A percentile compares a stretch with the other conserved stretches of the same genome.
Conservation (phyloP, 768 basidiomycete species). For the Hortiboletus campestris region DNA sequence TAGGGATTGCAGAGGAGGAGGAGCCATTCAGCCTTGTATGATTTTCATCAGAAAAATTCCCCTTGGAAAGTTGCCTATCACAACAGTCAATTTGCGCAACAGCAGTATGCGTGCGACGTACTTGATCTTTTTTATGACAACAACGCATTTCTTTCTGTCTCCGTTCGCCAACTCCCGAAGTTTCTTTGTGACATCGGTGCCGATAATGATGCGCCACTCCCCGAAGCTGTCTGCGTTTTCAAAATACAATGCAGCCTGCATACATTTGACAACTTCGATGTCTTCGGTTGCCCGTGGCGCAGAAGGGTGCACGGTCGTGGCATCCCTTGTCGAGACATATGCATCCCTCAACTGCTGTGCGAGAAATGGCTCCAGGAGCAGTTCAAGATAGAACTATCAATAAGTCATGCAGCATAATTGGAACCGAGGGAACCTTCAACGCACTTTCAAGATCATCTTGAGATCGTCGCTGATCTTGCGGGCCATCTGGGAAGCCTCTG, state of each 20-base stretch:
- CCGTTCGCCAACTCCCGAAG: slow-evolving; percentile 47
- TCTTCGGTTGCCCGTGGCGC: background rate
- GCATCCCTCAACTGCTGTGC: slow-evolving; percentile 6
- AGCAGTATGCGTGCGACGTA: slow-evolving; percentile 24
- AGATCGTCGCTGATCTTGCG: slow-evolving; percentile 24
- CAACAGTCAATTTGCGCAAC: background rate
- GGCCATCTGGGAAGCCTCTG: slow-evolving; percentile 17
- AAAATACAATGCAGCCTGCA: slow-evolving; percentile 61
- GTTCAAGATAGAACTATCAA: slow-evolving; percentile 26
- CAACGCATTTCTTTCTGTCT: slow-evolving; percentile 46
- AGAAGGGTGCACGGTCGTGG: background rate
- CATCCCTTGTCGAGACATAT: slow-evolving; percentile 2
- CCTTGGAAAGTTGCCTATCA: slow-evolving; percentile 62
- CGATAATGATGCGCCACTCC: slow-evolving; percentile 59
- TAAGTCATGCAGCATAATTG: background rate
- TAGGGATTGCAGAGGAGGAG: slow-evolving; percentile 45
- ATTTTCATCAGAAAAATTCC: slow-evolving; percentile 67
- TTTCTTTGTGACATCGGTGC: slow-evolving; percentile 47
- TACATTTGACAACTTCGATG: slow-evolving; percentile 26
- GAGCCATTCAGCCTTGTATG: slow-evolving; percentile 55
- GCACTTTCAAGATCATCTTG: slow-evolving; percentile 30
- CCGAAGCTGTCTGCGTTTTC: slow-evolving; percentile 61
- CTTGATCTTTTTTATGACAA: slow-evolving; percentile 70
- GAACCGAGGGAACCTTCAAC: background rate
- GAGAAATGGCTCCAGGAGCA: slow-evolving; percentile 17